These are phyloP conservation scores for Diaporthe ampelina DNA, from an alignment of 2,329 filamentous ascomycete species.

Conservation along the genomic window DNA sequence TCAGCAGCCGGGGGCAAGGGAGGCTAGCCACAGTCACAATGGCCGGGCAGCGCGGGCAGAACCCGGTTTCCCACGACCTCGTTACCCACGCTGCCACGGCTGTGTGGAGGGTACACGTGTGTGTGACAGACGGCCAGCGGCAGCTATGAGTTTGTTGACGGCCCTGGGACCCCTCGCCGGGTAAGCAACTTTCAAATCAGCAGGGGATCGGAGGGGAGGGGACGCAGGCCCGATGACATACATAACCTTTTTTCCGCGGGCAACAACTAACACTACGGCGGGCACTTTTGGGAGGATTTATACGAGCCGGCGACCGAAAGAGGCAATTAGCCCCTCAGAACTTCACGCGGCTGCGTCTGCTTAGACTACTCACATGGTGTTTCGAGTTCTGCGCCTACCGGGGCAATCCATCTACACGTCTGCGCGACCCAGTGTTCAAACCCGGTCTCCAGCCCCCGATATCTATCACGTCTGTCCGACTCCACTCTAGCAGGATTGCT, in stretches of 20 bases:
- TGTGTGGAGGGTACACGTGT: neutral
- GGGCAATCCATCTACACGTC: neutral
- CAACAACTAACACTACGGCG: neutral
- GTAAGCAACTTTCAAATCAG: slow-evolving; percentile 23
- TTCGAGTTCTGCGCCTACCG: neutral
- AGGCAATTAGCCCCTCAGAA: slow-evolving; percentile 14
- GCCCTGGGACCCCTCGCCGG: neutral
- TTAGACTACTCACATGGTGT: neutral
- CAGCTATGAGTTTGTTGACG: neutral
- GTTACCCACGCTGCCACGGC: neutral
- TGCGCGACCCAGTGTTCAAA: neutral
- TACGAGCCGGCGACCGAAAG: slow-evolving; percentile 24
- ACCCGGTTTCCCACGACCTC: neutral
- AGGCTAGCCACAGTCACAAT: slow-evolving; percentile 20
- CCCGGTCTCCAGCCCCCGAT: neutral
- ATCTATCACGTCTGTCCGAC: slow-evolving; percentile 5
- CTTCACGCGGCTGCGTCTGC: neutral
- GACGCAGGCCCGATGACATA: slow-evolving; percentile 1
- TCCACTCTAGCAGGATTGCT: slow-evolving; percentile 19
- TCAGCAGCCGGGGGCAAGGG: slow-evolving; percentile 10
- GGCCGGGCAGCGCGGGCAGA: neutral
- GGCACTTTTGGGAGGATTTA: neutral
- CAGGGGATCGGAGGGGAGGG: neutral
- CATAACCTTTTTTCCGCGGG: neutral
- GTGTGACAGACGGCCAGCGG: neutral